Evolutionary conservation across 805 yeast species (phyloP).

Genomic region (Ogataea thermomethanolica): DNA sequence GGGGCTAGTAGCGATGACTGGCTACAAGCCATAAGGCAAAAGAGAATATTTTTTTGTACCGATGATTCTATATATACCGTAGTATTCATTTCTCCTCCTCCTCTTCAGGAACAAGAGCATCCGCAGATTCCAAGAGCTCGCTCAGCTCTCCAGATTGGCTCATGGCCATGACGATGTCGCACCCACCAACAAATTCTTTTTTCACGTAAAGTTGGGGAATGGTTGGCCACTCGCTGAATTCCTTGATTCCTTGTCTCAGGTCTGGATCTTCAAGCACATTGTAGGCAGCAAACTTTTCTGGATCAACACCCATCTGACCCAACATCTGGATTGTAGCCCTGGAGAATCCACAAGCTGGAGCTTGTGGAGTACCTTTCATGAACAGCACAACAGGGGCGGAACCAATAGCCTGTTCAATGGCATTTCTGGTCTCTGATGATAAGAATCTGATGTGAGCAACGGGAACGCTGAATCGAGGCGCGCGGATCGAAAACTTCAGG

Average conservation of each 20-base stretch:
- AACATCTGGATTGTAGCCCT: constrained; percentile 89
- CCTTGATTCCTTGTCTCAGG: constrained; percentile 92
- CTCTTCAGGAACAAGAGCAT: constrained; percentile 78
- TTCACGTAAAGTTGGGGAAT: constrained; percentile 93
- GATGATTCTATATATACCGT: constrained; percentile 5
- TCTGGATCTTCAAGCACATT: constrained; percentile 94
- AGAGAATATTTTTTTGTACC: constrained; percentile 16
- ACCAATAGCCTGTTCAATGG: constrained; percentile 79
- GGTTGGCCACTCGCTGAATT: constrained; percentile 96
- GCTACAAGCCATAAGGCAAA: constrained; percentile 23
- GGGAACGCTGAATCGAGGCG: constrained; percentile 2
- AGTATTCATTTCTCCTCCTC: constrained; percentile 34
- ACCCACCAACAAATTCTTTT: constrained; percentile 94
- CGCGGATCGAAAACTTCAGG: neutral
- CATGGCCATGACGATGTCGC: constrained; percentile 92
- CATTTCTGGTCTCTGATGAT: constrained; percentile 74
- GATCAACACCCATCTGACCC: constrained; percentile 97
- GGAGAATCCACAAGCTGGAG: constrained; percentile 97
- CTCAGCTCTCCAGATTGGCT: constrained; percentile 87
- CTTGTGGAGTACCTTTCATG: constrained; percentile 98
- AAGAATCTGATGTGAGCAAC: constrained; percentile 36
- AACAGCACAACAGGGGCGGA: constrained; percentile 94
- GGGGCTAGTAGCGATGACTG: constrained; percentile 16
- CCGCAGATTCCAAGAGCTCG: constrained; percentile 73
- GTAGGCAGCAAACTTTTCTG: constrained; percentile 92